phyloP scores from a whole-genome alignment of 2,329 filamentous ascomycete genomes.

The Harringtonia lauricola region DNA sequence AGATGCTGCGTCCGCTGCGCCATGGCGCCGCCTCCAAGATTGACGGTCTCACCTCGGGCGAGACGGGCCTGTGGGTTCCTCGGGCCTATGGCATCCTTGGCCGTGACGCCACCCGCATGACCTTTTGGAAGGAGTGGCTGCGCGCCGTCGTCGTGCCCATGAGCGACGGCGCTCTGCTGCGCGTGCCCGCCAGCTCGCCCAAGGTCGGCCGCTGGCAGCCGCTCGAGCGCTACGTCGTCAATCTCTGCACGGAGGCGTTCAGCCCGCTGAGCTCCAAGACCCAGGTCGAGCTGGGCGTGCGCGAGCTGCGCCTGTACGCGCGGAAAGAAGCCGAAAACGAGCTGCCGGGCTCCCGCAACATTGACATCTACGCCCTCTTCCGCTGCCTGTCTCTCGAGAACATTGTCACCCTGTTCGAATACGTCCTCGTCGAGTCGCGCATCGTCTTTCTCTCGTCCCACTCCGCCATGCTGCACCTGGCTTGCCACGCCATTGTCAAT shows the following conservation, averaged over 20 bases:
- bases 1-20: conserved; percentile 81
- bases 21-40: conserved; percentile 96
- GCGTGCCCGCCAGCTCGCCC: conserved; percentile 80
- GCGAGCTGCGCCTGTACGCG: conserved; percentile 84
- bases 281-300: conserved; percentile 82
- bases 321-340: conserved; percentile 90
- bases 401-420: conserved; percentile 86
- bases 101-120: conserved; percentile 68
- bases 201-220: conserved; percentile 92
- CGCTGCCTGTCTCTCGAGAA: conserved; percentile 83
- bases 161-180: conserved; percentile 73
- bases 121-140: conserved; percentile 98
- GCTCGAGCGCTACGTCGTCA: conserved; percentile 91
- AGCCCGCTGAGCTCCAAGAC: conserved; percentile 89
- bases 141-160: conserved; percentile 90
- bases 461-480: conserved; percentile 90
- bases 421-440: conserved; percentile 80
- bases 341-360: conserved; percentile 80
- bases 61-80: conserved; percentile 92
- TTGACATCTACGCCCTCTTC: conserved; percentile 89
- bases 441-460: conserved; percentile 96
- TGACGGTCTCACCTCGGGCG: conserved; percentile 87
- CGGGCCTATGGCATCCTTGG: conserved; percentile 89
- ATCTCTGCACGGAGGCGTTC: conserved; percentile 89
- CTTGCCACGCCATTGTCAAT: conserved; percentile 75